Evolutionary conservation across 1,284 basidiomycete genomes (phyloP).

Genomic region (Heliocybe sulcata): DNA sequence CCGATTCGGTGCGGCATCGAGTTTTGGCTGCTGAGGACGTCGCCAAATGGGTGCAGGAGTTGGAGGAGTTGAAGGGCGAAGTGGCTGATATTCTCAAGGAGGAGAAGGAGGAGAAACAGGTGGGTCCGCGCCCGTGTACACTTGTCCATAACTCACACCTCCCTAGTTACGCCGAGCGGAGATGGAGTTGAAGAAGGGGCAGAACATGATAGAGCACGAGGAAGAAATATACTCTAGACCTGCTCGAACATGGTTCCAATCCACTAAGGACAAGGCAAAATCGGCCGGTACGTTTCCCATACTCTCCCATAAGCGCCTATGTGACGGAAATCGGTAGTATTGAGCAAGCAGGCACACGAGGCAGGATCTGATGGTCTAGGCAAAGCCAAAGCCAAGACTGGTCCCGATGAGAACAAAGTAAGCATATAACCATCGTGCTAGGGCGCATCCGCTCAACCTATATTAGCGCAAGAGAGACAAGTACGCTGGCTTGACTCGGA

Average conservation of each 20-base stretch:
- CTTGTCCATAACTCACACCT: conserved; percentile 2
- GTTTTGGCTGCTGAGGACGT: conserved; percentile 82
- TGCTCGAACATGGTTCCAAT: conserved; percentile 97
- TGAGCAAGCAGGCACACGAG: conserved; percentile 72
- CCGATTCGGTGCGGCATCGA: conserved; percentile 86
- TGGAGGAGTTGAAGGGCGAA: conserved; percentile 74
- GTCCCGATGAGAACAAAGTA: conserved; percentile 32
- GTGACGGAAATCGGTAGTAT: conserved; percentile 31
- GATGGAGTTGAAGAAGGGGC: conserved; percentile 93
- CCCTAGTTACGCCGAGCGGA: conserved; percentile 81
- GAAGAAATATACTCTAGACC: conserved; percentile 94
- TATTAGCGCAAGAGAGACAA: conserved; percentile 72
- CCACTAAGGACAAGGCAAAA: conserved; percentile 74
- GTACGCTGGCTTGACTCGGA: conserved; percentile 79
- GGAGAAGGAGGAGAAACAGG: conserved; percentile 94
- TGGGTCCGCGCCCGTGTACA: conserved; percentile 22
- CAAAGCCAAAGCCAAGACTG: conserved; percentile 16
- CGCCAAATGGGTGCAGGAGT: conserved; percentile 60
- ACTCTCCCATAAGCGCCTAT: conserved; percentile 4
- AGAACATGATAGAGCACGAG: conserved; percentile 94
- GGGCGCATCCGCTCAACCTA: conserved; percentile 6
- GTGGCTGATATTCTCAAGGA: conserved; percentile 81
- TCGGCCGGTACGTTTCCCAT: conserved; percentile 57
- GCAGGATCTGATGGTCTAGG: conserved; percentile 28
- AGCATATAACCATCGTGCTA: conserved; percentile 11